Evolutionary conservation across 2,329 filamentous ascomycete genomes (phyloP), one percentile per base, ranked within the genome.

Genomic region (Samsoniella hepiali): DNA sequence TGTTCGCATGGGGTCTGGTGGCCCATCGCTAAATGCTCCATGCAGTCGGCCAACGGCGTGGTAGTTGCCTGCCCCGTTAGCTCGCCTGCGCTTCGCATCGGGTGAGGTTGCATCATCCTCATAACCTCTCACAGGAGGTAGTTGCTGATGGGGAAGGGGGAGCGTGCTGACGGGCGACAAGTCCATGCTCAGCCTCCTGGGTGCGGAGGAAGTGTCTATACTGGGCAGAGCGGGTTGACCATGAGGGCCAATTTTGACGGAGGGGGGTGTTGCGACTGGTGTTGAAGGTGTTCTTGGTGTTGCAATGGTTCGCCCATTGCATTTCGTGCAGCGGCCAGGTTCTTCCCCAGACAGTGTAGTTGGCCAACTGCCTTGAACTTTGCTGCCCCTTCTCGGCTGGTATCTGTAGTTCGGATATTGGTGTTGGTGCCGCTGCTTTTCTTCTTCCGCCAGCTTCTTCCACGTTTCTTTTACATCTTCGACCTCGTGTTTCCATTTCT

Each of bases 381-480:
- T 73, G 64, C 70, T 70, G 67, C 84, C 85, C 42, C 91, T 85
- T 27, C 91, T 88, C 42, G 95, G 95, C 74, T 97, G 92, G 73
- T 98, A 99, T 67, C 93, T 88, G 77, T 99, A 99, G 68, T 91
- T 90, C 2, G 95, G 95, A 74, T 97, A 97, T 77, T 93, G 91
- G 67, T 88, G 88, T 71, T 92, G 89, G 75, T 99, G 95, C 22
- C 91, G 89, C 65, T 87, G 81, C 80, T 98, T 98, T 75, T 98
- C 95, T 77, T 97, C 91, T 78, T 96, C 92, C 65, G 95, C 95
- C 63, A 96, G 84, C 65, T 84, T 83, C 75, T 95, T 96, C 95
- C 95, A 99, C 74, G 88, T 84, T 67, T 88, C 85, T 77, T 96
- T 96, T 63, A 88, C 83, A 60, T 90, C 86, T 31, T 89, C 83